Evolutionary conservation across 1,284 basidiomycete genomes (phyloP), one percentile per base, ranked within the genome.

Genomic region (Ustilago sp.): DNA sequence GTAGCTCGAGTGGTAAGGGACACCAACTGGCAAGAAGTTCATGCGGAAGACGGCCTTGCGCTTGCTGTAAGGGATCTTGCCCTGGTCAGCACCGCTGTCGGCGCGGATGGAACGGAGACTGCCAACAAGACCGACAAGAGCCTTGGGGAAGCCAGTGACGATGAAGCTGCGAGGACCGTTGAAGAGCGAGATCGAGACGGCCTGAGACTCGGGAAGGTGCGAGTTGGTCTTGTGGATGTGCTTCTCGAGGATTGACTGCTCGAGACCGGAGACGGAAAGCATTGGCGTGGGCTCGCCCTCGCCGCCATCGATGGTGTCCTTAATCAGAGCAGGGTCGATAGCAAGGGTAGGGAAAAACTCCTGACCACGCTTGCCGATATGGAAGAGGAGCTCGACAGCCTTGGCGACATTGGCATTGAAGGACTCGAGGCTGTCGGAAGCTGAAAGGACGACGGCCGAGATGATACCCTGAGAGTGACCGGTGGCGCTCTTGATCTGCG

Each of bases 401-500:
- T 96, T 95, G 85, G 89, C 88, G 17, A 91, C 90, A 87, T 98
- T 96, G 72, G 88, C 87, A 61, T 89, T 87, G 86, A 94, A 93
- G 4, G 90, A 90, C 58, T 92, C 91, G 80, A 92, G 91, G 47
- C 91, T 90, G 39, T 89, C 89, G 17, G 94, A 96, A 2, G 94
- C 79, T 28, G 95, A 90, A 79, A 98, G 90, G 35, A 91, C 92
- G 59, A 97, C 90, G 28, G 96, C 96, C 23, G 95, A 94, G 64
- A 98, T 91, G 79, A 99, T 91, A 78, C 96, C 97, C 87, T 98
- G 96, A 8, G 94, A 97, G 88, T 99, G 96, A 53, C 96, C 96
- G 12, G 96, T 98, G 6, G 94, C 91, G 59, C 95, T 96, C 36
- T 91, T 89, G 76, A 98, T 90, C 63, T 90, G 90, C 53, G 89